phyloP scores from a whole-genome alignment of 352 stramenopile species.

The Blastocystis sp. region DNA sequence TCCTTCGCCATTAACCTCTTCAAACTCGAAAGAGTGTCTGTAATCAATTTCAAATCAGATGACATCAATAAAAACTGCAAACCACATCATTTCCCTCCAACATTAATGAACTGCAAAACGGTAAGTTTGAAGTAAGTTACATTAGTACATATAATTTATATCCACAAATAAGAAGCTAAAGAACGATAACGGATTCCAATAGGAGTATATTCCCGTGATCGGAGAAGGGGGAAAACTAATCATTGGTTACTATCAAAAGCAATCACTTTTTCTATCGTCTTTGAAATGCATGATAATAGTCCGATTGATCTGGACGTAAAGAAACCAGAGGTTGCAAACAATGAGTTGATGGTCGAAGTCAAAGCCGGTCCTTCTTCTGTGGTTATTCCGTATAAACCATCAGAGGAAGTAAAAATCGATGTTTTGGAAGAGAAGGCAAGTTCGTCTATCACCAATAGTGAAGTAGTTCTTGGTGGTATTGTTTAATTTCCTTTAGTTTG shows the following conservation, averaged over 20 bases:
- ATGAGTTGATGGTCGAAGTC: constrained; percentile 5
- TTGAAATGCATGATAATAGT: constrained; percentile 13
- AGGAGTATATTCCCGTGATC: neutral
- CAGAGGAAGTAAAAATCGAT: neutral
- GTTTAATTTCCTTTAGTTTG: constrained; percentile 1
- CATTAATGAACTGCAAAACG: neutral
- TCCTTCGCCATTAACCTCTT: neutral
- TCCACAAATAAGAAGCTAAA: neutral
- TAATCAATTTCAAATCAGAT: neutral
- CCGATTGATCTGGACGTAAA: neutral
- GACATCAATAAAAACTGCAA: neutral
- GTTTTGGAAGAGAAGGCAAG: neutral
- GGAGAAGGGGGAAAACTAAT: neutral
- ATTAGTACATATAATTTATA: neutral
- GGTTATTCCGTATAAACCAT: neutral
- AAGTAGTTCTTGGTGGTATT: neutral
- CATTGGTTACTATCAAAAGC: neutral
- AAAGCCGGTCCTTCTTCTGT: neutral
- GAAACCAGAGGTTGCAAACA: constrained; percentile 34
- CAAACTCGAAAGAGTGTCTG: neutral
- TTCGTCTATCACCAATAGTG: constrained; percentile 5
- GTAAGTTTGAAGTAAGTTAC: neutral
- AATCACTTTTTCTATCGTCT: neutral
- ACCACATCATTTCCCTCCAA: constrained; percentile 54
- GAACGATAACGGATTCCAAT: neutral